These are phyloP conservation scores for Lactifluus hygrophoroides DNA, from an alignment of 768 basidiomycete genomes.

Conservation along the genomic window DNA sequence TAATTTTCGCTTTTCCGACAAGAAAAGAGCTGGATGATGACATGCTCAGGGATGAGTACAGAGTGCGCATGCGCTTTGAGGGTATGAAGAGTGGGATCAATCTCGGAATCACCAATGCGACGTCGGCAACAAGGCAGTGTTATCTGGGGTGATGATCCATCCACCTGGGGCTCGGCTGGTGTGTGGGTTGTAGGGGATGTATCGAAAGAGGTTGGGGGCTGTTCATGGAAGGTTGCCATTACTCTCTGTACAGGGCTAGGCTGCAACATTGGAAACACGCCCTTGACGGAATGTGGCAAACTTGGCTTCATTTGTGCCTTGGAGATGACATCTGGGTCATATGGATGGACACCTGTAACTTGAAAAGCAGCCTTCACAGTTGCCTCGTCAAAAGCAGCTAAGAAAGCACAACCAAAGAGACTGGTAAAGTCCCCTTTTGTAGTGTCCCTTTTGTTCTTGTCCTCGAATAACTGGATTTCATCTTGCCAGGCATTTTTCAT, in stretches of 20 bases:
- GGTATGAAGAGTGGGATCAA: too few relatives aligned
- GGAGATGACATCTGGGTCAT: conserved; percentile 29
- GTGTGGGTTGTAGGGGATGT: too few relatives aligned
- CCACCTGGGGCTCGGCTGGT: too few relatives aligned
- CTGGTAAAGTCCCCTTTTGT: conserved; percentile 30
- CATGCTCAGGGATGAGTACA: too few relatives aligned
- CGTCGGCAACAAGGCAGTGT: too few relatives aligned
- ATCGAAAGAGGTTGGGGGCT: too few relatives aligned
- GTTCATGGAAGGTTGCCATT: neutral
- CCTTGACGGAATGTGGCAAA: conserved; percentile 23
- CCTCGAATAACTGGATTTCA: conserved; percentile 11
- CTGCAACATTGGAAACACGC: conserved; percentile 24
- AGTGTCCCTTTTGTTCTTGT: neutral
- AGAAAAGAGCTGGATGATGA: too few relatives aligned
- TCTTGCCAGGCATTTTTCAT: neutral
- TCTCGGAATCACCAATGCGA: too few relatives aligned
- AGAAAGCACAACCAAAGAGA: conserved; percentile 29
- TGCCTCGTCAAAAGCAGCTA: conserved; percentile 24
- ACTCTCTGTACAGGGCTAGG: conserved; percentile 20
- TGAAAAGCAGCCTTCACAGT: conserved; percentile 23
- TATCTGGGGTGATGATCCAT: too few relatives aligned
- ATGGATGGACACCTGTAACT: conserved; percentile 34
- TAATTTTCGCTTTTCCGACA: too few relatives aligned
- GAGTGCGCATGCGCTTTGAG: too few relatives aligned
- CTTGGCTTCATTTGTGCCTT: conserved; percentile 31